Evolutionary conservation across 768 basidiomycete genomes (phyloP), one percentile per base, ranked within the genome.

Genomic region (Coprinopsis marcescibilis): DNA sequence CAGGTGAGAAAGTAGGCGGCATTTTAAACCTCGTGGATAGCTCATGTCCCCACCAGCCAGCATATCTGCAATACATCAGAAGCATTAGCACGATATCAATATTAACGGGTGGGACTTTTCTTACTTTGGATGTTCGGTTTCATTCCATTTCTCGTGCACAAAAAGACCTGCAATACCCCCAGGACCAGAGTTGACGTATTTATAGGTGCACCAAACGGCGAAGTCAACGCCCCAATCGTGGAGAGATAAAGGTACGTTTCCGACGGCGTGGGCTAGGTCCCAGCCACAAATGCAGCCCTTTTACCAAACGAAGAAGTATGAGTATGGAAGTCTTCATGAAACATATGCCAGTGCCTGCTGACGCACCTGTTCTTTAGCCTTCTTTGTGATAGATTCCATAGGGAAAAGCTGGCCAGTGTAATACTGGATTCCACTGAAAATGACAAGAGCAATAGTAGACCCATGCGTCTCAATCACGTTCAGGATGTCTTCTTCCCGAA

Each of bases 11-110:
- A 42, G 59, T 71, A 11, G 84, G 71, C 21, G 87, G 84, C 95
- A 98, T 98, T 45, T 76, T 69, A 70, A 99, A 98, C 24, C 96
- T 84, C 30, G 92, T 94, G 44, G 70, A 60, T 23, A 83, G 75
- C 57, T 91, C 81, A 62, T 97, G 93, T 36, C 96, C 96, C 95
- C 95, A 99, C 96, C 96, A 99, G 36, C 96, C 96, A 32, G 91
- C 83, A 51, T 81, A 81, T 60, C 96, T 96, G n/a, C n/a, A n/a
- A 27, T 39, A 35, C 12, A 46, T 6, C 33, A 51, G 36, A 26
- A 32, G 20, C 10, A 14, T 37, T 39, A 12, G 23, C 46, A 40
- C 37, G 15, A 29, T 36, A 27, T 24, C 15, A 27, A 25, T 23
- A 48, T 42, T 24, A 13, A 35, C 23, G 27, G 40, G 41, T 34